Conservation (phyloP, 2,329 filamentous ascomycete genomes). For the Alternaria gaisen region DNA sequence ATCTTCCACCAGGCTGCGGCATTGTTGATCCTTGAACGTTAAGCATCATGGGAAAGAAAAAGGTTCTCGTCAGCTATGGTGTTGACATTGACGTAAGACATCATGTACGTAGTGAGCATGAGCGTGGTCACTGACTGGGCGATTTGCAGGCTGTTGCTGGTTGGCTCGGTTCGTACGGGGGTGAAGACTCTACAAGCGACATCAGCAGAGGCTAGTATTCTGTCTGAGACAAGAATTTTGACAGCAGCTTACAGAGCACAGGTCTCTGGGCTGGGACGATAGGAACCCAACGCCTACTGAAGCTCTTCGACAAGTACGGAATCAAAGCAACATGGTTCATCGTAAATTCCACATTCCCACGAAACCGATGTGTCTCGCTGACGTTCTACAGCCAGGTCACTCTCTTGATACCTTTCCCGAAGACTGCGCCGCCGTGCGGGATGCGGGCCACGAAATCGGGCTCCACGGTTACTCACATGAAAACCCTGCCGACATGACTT, state of each 20-base stretch:
- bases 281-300: conserved; percentile 72
- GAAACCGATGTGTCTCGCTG: neutral
- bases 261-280: conserved; percentile 74
- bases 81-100: conserved; percentile 69
- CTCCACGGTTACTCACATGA: conserved; percentile 78
- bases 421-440: conserved; percentile 67
- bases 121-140: neutral
- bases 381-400: conserved; percentile 59
- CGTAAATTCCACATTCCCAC: conserved; percentile 63
- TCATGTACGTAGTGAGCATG: conserved; percentile 56
- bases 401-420: conserved; percentile 73
- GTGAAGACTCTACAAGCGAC: conserved; percentile 75
- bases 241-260: conserved; percentile 37
- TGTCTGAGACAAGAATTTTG: neutral
- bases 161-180: conserved; percentile 79
- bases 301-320: conserved; percentile 76
- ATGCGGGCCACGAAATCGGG: conserved; percentile 72
- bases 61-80: conserved; percentile 68
- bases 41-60: conserved; percentile 59
- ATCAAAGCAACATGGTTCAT: conserved; percentile 76
- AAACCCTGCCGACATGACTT: conserved; percentile 74
- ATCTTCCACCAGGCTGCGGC: neutral
- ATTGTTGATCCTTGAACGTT: neutral
- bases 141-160: conserved; percentile 63
- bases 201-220: conserved; percentile 68